Evolutionary conservation across 345 rosid species (phyloP).

Genomic region (Isatis tinctoria): DNA sequence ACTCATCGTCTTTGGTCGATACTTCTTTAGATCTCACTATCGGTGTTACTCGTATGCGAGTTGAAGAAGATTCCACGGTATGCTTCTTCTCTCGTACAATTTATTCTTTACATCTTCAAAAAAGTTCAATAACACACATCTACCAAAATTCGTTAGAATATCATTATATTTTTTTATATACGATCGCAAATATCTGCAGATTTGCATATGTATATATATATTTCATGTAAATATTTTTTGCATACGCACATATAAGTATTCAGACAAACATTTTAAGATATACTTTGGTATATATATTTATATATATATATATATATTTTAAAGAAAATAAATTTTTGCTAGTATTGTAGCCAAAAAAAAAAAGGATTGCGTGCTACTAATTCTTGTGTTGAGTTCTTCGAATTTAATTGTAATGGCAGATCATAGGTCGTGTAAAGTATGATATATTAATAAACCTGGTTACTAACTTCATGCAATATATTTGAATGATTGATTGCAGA

Average conservation of each 20-base stretch:
- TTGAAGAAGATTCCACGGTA: constrained; percentile 41
- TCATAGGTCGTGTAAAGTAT: not conserved
- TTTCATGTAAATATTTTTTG: no score
- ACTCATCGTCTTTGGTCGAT: constrained; percentile 41
- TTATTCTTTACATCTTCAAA: constrained; percentile 7
- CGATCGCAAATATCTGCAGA: not conserved
- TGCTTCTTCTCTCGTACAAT: not conserved
- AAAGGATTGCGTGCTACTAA: not conserved
- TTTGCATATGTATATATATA: constrained; percentile 16
- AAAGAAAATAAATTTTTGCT: not conserved
- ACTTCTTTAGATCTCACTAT: constrained; percentile 60
- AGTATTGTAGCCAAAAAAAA: not conserved
- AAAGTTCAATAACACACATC: constrained; percentile 17
- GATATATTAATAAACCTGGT: not conserved
- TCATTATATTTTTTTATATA: constrained; percentile 16
- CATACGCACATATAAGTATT: not conserved
- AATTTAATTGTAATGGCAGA: not conserved
- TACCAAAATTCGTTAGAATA: not conserved
- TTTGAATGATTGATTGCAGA: constrained; percentile 10
- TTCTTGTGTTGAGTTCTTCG: not conserved
- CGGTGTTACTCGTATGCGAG: constrained; percentile 35
- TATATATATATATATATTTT: not conserved
- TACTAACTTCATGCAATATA: constrained; percentile 10
- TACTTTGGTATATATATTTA: not conserved
- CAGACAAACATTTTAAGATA: not conserved